Conservation (phyloP, 352 stramenopile genomes). For the Phytophthora pisi region DNA sequence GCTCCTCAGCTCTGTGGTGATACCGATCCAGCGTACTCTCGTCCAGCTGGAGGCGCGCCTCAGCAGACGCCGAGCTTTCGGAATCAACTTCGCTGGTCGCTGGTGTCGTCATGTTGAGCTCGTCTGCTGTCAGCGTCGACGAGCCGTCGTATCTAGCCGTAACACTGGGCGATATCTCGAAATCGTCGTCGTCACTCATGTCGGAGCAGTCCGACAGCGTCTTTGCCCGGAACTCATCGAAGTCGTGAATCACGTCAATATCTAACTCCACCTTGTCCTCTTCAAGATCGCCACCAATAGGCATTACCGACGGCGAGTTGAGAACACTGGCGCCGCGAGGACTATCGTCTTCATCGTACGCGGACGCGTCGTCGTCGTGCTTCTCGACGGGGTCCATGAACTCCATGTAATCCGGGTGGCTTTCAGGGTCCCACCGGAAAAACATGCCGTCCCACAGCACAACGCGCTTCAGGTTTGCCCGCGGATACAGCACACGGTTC, state of each 20-base stretch:
- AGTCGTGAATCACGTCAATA: constrained; percentile 86
- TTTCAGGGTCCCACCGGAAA: constrained; percentile 87
- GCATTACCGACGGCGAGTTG: constrained; percentile 46
- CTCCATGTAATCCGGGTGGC: constrained; percentile 88
- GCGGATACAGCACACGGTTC: constrained; percentile 82
- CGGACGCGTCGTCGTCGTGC: constrained; percentile 37
- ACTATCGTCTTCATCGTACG: constrained; percentile 42
- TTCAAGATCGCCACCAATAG: constrained; percentile 54
- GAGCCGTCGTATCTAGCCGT: constrained; percentile 43
- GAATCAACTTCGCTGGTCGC: constrained; percentile 39
- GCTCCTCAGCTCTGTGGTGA: constrained; percentile 65
- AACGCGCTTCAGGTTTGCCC: constrained; percentile 87
- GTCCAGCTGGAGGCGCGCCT: constrained; percentile 41
- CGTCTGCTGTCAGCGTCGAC: constrained; percentile 36
- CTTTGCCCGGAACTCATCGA: constrained; percentile 71
- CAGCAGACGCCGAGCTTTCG: constrained; percentile 19
- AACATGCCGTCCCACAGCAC: constrained; percentile 89
- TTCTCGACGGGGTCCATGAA: constrained; percentile 73
- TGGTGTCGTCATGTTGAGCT: constrained; percentile 36
- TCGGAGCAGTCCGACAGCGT: constrained; percentile 81
- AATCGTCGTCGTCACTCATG: constrained; percentile 85
- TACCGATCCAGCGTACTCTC: constrained; percentile 61
- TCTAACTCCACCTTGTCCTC: constrained; percentile 78
- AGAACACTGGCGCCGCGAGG: constrained; percentile 32
- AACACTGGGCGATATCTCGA: constrained; percentile 41